Base-by-base conservation (phyloP, 345 rosid species). In the Mallotus nudiflorus region DNA sequence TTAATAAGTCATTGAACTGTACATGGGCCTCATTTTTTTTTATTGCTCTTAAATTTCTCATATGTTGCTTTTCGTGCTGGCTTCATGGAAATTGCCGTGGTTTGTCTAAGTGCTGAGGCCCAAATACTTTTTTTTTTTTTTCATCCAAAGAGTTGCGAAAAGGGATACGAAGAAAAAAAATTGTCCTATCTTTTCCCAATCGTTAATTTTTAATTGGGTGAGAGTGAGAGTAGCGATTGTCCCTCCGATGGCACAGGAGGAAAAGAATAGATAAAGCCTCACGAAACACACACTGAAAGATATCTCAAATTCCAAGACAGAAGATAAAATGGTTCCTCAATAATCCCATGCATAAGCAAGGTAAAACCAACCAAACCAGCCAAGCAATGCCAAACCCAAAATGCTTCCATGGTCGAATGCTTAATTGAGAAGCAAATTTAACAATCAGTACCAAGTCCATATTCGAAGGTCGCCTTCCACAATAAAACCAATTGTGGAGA, bases 311-410 rank as follows among this genome's bases (percentile, higher is more conserved):
- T 14, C 9, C 14, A 29, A n/a, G 6, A 3, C 11, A 18, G 10
- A 39, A n/a, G 14, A 4, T 29, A 61, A 12, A 6, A 10, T 20
- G 11, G 54, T 27, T 63, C 67, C 22, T 27, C 24, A 9, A 27
- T 6, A 25, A 44, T 42, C 54, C 53, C 12, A 45, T 63, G 53
- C 58, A 14, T 51, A 29, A 46, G 51, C 19, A 28, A 49, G 55
- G 27, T 9, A 51, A 51, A 51, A 51, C 13, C 13, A 54, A 54
- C 27, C 40, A 33, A 51, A 42, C 54, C 40, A 1, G 45, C 44
- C 11, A 65, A 49, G 67, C 33, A 49, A 73, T 48, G 29, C 66
- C 67, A 55, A 48, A 46, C 31, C 58, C 58, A 54, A 54, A 22
- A 11, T 18, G 20, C 52, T 20, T n/a, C 31, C 3, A 25, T 16